Evolutionary conservation across 2,329 filamentous ascomycete genomes (phyloP), one percentile per base, ranked within the genome.

Genomic region (Aspergillus candidus): DNA sequence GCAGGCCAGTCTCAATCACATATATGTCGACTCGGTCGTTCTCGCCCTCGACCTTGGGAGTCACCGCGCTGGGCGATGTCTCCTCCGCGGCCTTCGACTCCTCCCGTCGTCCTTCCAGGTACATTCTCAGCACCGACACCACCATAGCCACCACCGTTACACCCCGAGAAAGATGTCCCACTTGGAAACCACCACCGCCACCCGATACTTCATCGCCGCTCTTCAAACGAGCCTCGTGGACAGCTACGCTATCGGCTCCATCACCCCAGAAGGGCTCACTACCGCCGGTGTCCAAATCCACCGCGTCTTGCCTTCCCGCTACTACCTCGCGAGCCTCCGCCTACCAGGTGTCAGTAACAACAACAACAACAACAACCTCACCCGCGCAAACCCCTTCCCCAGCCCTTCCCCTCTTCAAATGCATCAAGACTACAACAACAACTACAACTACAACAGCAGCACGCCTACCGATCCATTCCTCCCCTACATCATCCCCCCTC

Each of bases 11-110:
- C 39, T 56, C 32, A 43, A 48, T 30, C 46, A 40, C 22, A 38
- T 54, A 33, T 55, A 54, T 30, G 33, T 56, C 18, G 55, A 58
- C 40, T 56, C 55, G 4, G 45, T 43, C 11, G 47, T 50, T 10
- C 32, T 58, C 18, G 49, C 49, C 7, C 42, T 40, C n/a, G 40
- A 38, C 6, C 46, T 50, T 14, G 34, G 14, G 14, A 35, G 12
- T 22, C 42, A 38, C 4, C 15, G 15, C 15, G 15, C 3, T 2
- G 15, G 42, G 38, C 50, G 40, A 15, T 49, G 43, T 3, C 35
- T 46, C 17, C 42, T 57, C 33, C 43, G 46, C 10, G 53, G 49
- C 4, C 35, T 57, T 10, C 44, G 42, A 31, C 46, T 55, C 33
- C 48, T 56, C 3, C 42, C 52, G 2, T 12, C n/a, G 8, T 32